Base-by-base conservation (phyloP, 306 rosid genomes). In the Chamaecrista fasciculata region DNA sequence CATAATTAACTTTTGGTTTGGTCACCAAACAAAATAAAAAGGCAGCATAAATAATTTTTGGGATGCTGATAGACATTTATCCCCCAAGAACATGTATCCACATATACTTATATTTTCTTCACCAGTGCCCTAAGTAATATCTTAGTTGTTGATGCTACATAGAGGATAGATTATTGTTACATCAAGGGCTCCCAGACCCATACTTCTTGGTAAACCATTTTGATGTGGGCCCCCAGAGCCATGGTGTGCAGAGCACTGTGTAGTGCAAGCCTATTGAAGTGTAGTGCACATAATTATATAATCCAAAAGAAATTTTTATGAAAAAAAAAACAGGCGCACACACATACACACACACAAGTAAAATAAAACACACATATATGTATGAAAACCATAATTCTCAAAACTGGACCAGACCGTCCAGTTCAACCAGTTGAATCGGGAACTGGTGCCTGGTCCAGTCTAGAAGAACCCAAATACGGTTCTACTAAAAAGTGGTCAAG, bases 41-140 rank as follows among this genome's bases (percentile, higher is more conserved):
- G n/a, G 12, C 46, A 9, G 46, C 46, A 11, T 2, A 40, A 40
- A 2, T 40, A 40, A 40, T 7, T 40, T 40, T 40, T 11, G 12
- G n/a, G 46, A n/a, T 40, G n/a, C 46, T 1, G 46, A 40, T 40
- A 10, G 46, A 40, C 46, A 40, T 10, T 40, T 40, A 9, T 11
- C 46, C 46, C 46, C 11, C 11, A 2, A 8, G 12, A 40, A 40
- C 46, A 40, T 40, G 46, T 40, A 40, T 40, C 12, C 3, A 40
- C 11, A 11, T n/a, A 40, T 40, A n/a, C 46, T 40, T 36, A 44
- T 40, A 70, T 43, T 44, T 53, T 62, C 67, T 40, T 51, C 49
- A 23, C 37, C 34, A 37, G 40, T 37, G 4, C 57, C 42, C 14
- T 43, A 11, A 33, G 46, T 36, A 36, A 56, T 37, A 10, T 10